phyloP scores from a whole-genome alignment of 169 alveolate genomes.

The Eimeria acervulina region DNA sequence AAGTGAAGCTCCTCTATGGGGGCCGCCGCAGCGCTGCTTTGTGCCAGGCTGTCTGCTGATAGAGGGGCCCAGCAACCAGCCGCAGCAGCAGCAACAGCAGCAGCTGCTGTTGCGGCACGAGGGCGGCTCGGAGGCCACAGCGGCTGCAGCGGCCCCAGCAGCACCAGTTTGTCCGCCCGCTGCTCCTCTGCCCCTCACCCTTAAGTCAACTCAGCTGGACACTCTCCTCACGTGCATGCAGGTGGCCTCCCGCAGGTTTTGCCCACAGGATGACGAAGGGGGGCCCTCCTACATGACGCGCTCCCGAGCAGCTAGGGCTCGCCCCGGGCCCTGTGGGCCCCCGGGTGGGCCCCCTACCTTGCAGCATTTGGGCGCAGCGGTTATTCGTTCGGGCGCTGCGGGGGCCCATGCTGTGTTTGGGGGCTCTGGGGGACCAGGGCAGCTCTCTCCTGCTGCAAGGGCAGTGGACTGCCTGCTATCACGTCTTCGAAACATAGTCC shows the following conservation, averaged over 20 bases:
- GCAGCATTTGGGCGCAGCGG: neutral
- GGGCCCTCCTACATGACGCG: conserved; percentile 84
- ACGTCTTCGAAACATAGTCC: conserved; percentile 55
- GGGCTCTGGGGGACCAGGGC: conserved; percentile 57
- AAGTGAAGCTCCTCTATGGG: neutral
- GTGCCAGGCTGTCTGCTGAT: conserved; percentile 41
- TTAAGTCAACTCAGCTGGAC: conserved; percentile 48
- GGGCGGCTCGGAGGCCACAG: neutral
- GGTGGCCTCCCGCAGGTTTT: conserved; percentile 58
- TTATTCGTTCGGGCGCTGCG: conserved; percentile 2
- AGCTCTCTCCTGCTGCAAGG: conserved; percentile 67
- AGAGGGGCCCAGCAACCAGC: neutral
- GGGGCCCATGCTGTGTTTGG: conserved; percentile 17
- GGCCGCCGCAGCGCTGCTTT: conserved; percentile 3
- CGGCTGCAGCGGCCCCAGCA: neutral
- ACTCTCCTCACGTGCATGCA: conserved; percentile 75
- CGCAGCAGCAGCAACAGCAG: conserved; percentile 47
- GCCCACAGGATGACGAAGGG: conserved; percentile 55
- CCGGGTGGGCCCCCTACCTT: neutral
- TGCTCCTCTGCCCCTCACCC: conserved; percentile 37
- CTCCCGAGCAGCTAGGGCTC: conserved; percentile 67
- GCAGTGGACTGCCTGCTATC: conserved; percentile 71
- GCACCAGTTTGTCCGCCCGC: conserved; percentile 48
- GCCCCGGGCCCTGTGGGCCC: conserved; percentile 50
- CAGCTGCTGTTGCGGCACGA: neutral